Percentiles rank a stretch among this genome's conserved stretches.
Conservation (phyloP, 805 yeast species). For the Kluyveromyces nonfermentans region DNA sequence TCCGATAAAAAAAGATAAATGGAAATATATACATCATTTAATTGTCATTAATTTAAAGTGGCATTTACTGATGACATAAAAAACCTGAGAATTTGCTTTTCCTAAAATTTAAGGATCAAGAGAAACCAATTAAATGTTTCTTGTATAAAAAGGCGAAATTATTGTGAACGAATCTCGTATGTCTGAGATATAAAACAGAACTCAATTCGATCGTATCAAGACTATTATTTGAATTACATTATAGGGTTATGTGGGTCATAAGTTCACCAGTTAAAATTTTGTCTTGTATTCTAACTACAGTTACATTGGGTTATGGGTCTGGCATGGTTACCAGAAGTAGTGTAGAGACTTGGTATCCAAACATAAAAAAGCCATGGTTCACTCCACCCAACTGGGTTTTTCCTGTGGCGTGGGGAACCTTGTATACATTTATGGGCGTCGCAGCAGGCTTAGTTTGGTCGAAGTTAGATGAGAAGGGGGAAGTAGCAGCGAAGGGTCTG, state of each 20-base stretch:
- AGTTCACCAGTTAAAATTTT: constrained; percentile 1
- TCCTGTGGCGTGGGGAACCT: constrained; percentile 1
- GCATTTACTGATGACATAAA: too few species aligned
- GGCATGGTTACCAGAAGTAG: constrained; percentile 3
- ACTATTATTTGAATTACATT: neutral
- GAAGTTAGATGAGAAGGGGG: neutral
- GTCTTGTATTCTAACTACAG: neutral
- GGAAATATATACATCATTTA: too few species aligned
- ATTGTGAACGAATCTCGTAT: too few species aligned
- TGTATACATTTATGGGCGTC: constrained; percentile 1
- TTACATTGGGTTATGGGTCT: neutral
- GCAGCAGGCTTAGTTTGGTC: constrained; percentile 2
- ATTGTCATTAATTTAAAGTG: too few species aligned
- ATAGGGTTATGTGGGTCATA: neutral
- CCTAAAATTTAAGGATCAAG: too few species aligned
- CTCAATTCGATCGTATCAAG: too few species aligned
- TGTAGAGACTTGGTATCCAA: constrained; percentile 3
- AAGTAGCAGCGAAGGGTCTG: neutral
- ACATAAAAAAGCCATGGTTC: constrained; percentile 2
- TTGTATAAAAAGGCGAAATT: too few species aligned
- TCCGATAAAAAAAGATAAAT: too few species aligned
- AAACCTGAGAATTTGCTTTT: too few species aligned
- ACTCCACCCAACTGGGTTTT: constrained; percentile 2
- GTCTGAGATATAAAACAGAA: too few species aligned
- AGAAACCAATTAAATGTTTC: too few species aligned